Percentiles rank a stretch among this genome's conserved stretches.
These are phyloP conservation scores for Fusarium pseudograminearum DNA, from an alignment of 2,329 filamentous ascomycete species.

Conservation along the genomic window DNA sequence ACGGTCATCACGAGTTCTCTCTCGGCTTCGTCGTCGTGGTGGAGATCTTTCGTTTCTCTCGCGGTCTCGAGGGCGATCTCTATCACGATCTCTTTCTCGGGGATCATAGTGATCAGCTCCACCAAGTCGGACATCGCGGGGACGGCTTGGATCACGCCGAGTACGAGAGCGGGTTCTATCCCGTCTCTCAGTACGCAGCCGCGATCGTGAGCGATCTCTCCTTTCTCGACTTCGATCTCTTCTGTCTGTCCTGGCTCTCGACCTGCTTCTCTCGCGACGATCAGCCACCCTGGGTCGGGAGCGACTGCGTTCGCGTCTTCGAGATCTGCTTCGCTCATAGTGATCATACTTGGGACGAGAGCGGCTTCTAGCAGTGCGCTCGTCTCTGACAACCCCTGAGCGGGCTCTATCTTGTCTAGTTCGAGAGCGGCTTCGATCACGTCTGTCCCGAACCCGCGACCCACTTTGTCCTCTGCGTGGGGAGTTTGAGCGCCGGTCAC, in stretches of 20 bases:
- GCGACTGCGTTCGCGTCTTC: constrained; percentile 54
- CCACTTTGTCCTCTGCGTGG: constrained; percentile 54
- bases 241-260: constrained; percentile 41
- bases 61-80: constrained; percentile 39
- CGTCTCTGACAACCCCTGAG: constrained; percentile 54
- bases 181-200: constrained; percentile 46
- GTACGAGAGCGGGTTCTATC: constrained; percentile 52
- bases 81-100: constrained; percentile 49
- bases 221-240: constrained; percentile 50
- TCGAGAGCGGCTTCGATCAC: constrained; percentile 54
- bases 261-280: constrained; percentile 52
- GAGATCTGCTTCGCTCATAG: constrained; percentile 53
- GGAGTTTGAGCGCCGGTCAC: constrained; percentile 56
- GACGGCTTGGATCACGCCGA: constrained; percentile 50
- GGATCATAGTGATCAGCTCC: constrained; percentile 52
- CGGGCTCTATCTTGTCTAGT: constrained; percentile 56
- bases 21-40: constrained; percentile 46
- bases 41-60: constrained; percentile 46
- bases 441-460: constrained; percentile 50
- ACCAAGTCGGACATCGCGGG: constrained; percentile 43
- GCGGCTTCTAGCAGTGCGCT: constrained; percentile 51
- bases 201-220: constrained; percentile 48
- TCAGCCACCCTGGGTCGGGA: constrained; percentile 50
- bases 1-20: constrained; percentile 43
- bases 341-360: constrained; percentile 52